Base-by-base conservation (phyloP, 768 basidiomycete species). In the Pleurotus sapidus region DNA sequence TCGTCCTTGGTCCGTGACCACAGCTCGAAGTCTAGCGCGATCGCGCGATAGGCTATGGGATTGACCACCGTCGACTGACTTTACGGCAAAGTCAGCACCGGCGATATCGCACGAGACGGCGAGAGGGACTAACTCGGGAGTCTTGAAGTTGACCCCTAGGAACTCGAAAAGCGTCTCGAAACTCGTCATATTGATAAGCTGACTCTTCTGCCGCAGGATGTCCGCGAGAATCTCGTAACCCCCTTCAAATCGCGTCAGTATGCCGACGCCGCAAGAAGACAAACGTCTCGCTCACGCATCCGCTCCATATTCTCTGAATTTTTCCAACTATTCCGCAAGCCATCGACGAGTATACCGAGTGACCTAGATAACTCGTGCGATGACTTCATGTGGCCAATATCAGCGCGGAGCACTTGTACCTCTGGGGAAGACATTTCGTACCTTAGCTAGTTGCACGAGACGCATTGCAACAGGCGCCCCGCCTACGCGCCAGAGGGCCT, bases 241-340 rank as follows among this genome's bases (percentile, higher is more conserved):
- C 55, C 87, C 93, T 94, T 14, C 23, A 17, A 23, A 20, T n/a
- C 60, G 7, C 48, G 53, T 48, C 20, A 25, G 49, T 54, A 30
- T 23, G 56, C 49, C n/a, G 23, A n/a, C 4, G 50, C 17, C 38
- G 39, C 2, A 46, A 42, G 38, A 4, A 48, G 15, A 20, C n/a
- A 14, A 42, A 46, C 12, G 43, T 3, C n/a, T 11, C 40, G 77
- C 88, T 64, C 63, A 94, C 93, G 84, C 55, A 94, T 72, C 34
- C 88, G 78, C 66, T 96, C 95, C 88, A 95, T 93, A 63, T 97
- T 95, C 66, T 95, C 95, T 37, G 91, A 95, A 64, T 93, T 93
- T 64, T 91, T 84, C 95, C 95, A 98, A 63, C 84, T 91, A 62
- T 89, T 87, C 61, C 84, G 84, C 46, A 97, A 68, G 2, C 89